phyloP scores from a whole-genome alignment of 1,284 basidiomycete genomes.

The Irpex sp. region DNA sequence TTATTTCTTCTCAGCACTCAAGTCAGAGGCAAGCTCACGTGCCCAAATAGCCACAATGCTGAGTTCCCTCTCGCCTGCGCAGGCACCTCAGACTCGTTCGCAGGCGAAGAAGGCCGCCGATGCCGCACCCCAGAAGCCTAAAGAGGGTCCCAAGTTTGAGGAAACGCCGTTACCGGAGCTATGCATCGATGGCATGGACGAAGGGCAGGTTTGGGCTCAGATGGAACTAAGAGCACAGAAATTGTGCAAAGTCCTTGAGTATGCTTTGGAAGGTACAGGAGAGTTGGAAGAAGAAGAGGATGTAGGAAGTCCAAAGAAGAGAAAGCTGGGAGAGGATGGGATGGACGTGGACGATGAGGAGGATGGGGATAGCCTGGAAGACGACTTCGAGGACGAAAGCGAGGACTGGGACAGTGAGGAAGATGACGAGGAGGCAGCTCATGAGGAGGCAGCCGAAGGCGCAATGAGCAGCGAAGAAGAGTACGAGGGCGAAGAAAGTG shows the following conservation, averaged over 20 bases:
- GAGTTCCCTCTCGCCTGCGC: constrained; percentile 55
- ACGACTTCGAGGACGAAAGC: constrained; percentile 31
- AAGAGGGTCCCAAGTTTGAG: constrained; percentile 39
- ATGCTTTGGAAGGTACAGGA: constrained; percentile 48
- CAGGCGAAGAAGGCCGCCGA: constrained; percentile 40
- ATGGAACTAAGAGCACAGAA: constrained; percentile 74
- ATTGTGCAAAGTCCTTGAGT: constrained; percentile 62
- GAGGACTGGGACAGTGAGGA: constrained; percentile 35
- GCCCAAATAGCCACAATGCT: constrained; percentile 69
- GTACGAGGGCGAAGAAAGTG: constrained; percentile 33
- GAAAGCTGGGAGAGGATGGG: constrained; percentile 31
- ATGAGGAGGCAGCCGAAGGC: constrained; percentile 20
- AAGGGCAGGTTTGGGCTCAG: constrained; percentile 92
- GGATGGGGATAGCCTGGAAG: constrained; percentile 35
- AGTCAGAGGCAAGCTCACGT: constrained; percentile 62
- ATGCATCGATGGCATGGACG: constrained; percentile 80
- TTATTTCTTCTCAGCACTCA: constrained; percentile 41
- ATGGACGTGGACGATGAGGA: constrained; percentile 26
- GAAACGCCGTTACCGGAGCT: constrained; percentile 77
- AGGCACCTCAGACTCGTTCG: constrained; percentile 71
- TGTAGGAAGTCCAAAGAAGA: constrained; percentile 19
- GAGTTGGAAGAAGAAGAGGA: constrained; percentile 25
- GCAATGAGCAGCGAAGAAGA: constrained; percentile 29
- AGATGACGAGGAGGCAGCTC: constrained; percentile 28
- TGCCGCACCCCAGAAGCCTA: constrained; percentile 37